A percentile compares a stretch with the other conserved stretches of the same genome.
Evolutionary conservation across 164 flowering plant genomes (phyloP).

Genomic region (Akebia trifoliata): DNA sequence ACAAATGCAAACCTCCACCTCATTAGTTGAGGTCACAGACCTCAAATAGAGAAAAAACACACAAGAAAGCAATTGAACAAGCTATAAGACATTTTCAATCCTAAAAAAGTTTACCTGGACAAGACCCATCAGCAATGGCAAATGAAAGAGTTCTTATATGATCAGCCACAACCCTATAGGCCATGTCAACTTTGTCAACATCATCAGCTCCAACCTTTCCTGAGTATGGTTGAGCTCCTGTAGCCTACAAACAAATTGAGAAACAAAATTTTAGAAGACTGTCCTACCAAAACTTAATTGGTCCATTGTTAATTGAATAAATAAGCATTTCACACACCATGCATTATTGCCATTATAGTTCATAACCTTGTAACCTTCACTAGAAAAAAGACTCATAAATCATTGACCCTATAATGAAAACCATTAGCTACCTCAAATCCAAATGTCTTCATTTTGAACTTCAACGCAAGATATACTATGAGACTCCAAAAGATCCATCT

Average conservation of each 20-base stretch:
- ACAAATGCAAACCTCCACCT: neutral
- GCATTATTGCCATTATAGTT: no score
- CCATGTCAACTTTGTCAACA: constrained; percentile 88
- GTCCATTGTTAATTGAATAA: neutral
- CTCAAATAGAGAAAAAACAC: neutral
- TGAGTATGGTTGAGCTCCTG: constrained; percentile 78
- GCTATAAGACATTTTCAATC: neutral
- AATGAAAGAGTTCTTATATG: constrained; percentile 97
- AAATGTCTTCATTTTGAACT: no score
- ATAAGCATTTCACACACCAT: no score
- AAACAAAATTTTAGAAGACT: neutral
- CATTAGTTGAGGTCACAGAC: neutral
- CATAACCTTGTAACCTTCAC: no score
- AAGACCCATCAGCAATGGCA: constrained; percentile 99
- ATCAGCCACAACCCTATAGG: constrained; percentile 97
- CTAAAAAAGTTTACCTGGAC: constrained; percentile 61
- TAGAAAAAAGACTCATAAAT: no score
- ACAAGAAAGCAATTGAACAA: constrained; percentile 8
- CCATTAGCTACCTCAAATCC: no score
- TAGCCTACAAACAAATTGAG: constrained; percentile 39
- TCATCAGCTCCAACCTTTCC: constrained; percentile 93
- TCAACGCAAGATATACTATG: no score
- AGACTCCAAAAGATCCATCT: no score
- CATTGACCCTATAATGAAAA: no score
- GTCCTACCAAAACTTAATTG: neutral